Base-by-base conservation (phyloP, 345 rosid species). In the Camelina neglecta region DNA sequence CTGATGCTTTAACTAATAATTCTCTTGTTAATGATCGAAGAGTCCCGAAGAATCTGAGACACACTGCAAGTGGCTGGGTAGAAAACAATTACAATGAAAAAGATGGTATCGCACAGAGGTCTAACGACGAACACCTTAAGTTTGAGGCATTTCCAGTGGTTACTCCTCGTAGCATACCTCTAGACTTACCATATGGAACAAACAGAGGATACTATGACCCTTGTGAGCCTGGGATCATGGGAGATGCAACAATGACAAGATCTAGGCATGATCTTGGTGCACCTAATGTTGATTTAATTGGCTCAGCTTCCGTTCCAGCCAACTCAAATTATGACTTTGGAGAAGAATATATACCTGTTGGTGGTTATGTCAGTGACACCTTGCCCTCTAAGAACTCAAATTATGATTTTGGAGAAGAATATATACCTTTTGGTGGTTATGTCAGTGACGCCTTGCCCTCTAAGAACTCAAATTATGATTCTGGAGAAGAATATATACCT, bases 221-320 rank as follows among this genome's bases (percentile, higher is more conserved):
- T 75, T 66, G 48, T 49, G 24, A 76, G 23, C 66, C 81, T 1
- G 31, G 68, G 39, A 45, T 62, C 78, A 16, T 20, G 64, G 75
- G 71, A 56, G 76, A 69, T 77, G 54, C 79, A 65, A 8, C 33
- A 54, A 57, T 35, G 73, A 59, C 55, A 41, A 76, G 65, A 53
- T 45, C 61, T 80, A 66, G 70, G 49, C 71, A 70, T 74, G 81
- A 78, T 53, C 67, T 73, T 26, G 75, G 74, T 74, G 65, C 21
- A 44, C 79, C 78, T 31, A 1, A 29, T 74, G 61, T 56, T 47
- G 48, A 68, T 39, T 23, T 60, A 62, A 6, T 57, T 44, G 36
- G 29, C 51, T 65, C 78, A 11, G 72, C 79, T 31, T 68, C 72
- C 45, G 24, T 39, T 13, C 67, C 45, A 7, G 54, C 51, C n/a